Evolutionary conservation across 202 grass and related monocot species (phyloP).

Genomic region (Elaeis oleifera): DNA sequence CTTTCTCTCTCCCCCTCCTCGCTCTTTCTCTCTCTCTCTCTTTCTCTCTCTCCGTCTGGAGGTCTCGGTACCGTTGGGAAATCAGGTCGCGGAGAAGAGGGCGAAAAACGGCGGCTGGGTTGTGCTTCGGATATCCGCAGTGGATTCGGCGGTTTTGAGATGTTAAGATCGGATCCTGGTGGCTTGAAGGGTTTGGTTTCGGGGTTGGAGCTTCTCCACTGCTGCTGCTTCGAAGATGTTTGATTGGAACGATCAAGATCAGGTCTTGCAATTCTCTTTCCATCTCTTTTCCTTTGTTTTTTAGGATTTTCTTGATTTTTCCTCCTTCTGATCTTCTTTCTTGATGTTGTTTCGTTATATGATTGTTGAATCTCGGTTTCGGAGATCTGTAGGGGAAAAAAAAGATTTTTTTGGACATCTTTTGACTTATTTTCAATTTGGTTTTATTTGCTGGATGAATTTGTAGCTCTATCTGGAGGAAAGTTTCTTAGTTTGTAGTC

Average conservation of each 20-base stretch:
- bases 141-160: conserved; percentile 8
- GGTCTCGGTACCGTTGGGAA: not conserved
- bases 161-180: not conserved
- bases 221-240: conserved; percentile 48
- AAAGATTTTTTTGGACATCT: too few relatives aligned
- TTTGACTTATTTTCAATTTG: too few relatives aligned
- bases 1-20: too few relatives aligned
- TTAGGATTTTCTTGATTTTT: not conserved
- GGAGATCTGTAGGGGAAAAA: too few relatives aligned
- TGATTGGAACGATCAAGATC: conserved; percentile 58
- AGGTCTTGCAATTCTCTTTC: conserved; percentile 4
- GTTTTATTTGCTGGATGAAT: too few relatives aligned
- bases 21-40: too few relatives aligned
- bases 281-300: not conserved
- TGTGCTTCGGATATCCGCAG: not conserved
- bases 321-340: not conserved
- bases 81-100: not conserved
- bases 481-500: too few relatives aligned
- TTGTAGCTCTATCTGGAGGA: too few relatives aligned
- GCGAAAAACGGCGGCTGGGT: conserved; percentile 3
- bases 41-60: conserved; percentile 10
- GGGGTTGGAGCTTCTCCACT: not conserved
- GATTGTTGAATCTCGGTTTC: too few relatives aligned
- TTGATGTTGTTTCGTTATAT: not conserved
- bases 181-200: not conserved